Evolutionary conservation across 140 eudicot genomes (phyloP).

Genomic region (Senecio squalidus): DNA sequence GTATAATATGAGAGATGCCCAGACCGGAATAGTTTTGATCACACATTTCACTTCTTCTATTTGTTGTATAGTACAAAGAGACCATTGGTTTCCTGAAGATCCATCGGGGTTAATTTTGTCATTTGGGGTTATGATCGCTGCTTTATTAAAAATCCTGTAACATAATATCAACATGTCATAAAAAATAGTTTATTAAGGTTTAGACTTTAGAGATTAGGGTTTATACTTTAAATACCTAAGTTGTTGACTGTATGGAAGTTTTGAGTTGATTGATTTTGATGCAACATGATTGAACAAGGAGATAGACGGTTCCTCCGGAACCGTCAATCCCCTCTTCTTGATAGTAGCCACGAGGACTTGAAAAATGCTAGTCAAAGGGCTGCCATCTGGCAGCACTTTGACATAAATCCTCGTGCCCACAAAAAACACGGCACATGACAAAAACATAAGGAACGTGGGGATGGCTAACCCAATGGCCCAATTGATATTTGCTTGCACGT

Average conservation of each 20-base stretch:
- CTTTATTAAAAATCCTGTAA: slow-evolving; percentile 57
- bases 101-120: slow-evolving; percentile 56
- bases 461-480: slow-evolving; percentile 87
- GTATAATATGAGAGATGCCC: slow-evolving; percentile 50
- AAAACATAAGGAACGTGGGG: slow-evolving; percentile 64
- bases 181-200: neutral
- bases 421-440: slow-evolving; percentile 59
- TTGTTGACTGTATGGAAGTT: slow-evolving; percentile 51
- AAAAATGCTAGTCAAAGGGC: slow-evolving; percentile 47
- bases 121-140: slow-evolving; percentile 43
- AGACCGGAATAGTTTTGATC: slow-evolving; percentile 56
- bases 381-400: slow-evolving; percentile 51
- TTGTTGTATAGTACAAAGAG: slow-evolving; percentile 73
- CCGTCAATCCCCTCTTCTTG: slow-evolving; percentile 44
- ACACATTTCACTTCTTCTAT: slow-evolving; percentile 76
- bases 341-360: slow-evolving; percentile 57
- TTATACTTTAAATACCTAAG: slow-evolving; percentile 36
- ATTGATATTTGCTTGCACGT: slow-evolving; percentile 63
- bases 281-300: slow-evolving; percentile 35
- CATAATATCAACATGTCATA: neutral
- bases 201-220: neutral
- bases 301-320: slow-evolving; percentile 43
- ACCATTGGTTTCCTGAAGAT: slow-evolving; percentile 50
- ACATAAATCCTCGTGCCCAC: slow-evolving; percentile 61
- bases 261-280: slow-evolving; percentile 39